phyloP scores from a whole-genome alignment of 176 grass and related monocot genomes.

The Ananas comosus region DNA sequence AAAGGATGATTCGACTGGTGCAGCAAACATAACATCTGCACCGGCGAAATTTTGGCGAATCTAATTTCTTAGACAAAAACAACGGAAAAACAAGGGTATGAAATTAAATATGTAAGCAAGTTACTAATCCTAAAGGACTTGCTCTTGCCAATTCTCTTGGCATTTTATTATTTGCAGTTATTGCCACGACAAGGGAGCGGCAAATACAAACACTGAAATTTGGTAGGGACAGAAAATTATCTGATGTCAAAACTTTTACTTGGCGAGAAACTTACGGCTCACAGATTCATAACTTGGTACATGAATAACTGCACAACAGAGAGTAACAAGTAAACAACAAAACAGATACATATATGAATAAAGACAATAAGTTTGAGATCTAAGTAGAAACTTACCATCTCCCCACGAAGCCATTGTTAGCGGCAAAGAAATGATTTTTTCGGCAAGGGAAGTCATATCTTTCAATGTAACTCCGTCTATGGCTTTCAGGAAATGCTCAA shows the following conservation, averaged over 20 bases:
- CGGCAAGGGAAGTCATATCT: constrained; percentile 62
- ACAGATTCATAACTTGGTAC: constrained; percentile 76
- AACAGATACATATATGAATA: neutral
- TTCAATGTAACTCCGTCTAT: constrained; percentile 68
- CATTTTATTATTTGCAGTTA: constrained; percentile 19
- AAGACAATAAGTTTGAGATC: neutral
- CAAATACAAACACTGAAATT: constrained; percentile 32
- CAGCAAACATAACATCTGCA: no score
- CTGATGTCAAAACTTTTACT: constrained; percentile 33
- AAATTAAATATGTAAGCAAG: constrained; percentile 10
- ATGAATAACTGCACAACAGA: constrained; percentile 49
- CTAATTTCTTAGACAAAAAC: constrained; percentile 8
- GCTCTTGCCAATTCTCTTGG: neutral
- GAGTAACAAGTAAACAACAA: neutral
- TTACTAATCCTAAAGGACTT: constrained; percentile 17
- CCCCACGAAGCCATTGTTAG: constrained; percentile 87
- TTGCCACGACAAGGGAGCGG: constrained; percentile 9
- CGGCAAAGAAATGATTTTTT: constrained; percentile 73
- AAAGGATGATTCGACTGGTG: no score
- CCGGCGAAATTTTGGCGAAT: neutral
- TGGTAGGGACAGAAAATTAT: constrained; percentile 7
- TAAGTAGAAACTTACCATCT: constrained; percentile 44
- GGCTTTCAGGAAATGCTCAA: constrained; percentile 62
- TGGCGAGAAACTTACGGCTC: constrained; percentile 68
- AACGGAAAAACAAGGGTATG: constrained; percentile 7